These are phyloP conservation scores for Lachnellula suecica DNA, from an alignment of 2,329 filamentous ascomycete species.

Conservation along the genomic window DNA sequence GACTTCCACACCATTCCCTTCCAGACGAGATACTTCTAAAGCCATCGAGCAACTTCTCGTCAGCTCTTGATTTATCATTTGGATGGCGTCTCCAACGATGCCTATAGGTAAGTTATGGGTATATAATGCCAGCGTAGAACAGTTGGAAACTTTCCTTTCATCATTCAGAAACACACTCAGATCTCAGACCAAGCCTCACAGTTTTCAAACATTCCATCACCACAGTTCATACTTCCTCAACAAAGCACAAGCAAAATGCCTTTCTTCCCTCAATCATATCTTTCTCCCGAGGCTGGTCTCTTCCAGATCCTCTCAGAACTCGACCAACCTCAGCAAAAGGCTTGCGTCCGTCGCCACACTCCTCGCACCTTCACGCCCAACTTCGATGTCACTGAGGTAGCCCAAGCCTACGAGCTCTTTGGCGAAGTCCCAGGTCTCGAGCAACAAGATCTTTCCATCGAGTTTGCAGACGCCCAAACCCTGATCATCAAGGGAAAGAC, in stretches of 20 bases:
- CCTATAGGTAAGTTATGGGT: conserved; percentile 15
- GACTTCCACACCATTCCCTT: conserved; percentile 10
- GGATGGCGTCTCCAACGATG: conserved; percentile 21
- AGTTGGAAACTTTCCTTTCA: conserved; percentile 10
- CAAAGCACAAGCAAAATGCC: conserved; percentile 22
- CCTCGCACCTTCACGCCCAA: conserved; percentile 60
- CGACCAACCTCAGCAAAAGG: conserved; percentile 37
- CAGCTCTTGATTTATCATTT: conserved; percentile 24
- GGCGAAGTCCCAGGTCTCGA: conserved; percentile 75
- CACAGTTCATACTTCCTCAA: neutral
- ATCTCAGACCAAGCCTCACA: conserved; percentile 3
- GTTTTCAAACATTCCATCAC: neutral
- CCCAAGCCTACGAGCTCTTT: conserved; percentile 69
- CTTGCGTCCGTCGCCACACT: conserved; percentile 28
- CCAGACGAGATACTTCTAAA: conserved; percentile 19
- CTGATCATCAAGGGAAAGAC: conserved; percentile 62
- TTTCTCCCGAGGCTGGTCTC: conserved; percentile 35
- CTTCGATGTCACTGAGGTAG: conserved; percentile 74
- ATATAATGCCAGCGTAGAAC: conserved; percentile 19
- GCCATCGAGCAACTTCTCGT: conserved; percentile 14
- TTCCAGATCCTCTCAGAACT: conserved; percentile 64
- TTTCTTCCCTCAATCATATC: conserved; percentile 27
- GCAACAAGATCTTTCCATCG: conserved; percentile 70
- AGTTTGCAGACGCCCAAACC: conserved; percentile 76
- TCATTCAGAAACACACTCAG: conserved; percentile 25